Evolutionary conservation across 257 asterid species (phyloP), one percentile per base, ranked within the genome.

Genomic region (Catharanthus roseus): DNA sequence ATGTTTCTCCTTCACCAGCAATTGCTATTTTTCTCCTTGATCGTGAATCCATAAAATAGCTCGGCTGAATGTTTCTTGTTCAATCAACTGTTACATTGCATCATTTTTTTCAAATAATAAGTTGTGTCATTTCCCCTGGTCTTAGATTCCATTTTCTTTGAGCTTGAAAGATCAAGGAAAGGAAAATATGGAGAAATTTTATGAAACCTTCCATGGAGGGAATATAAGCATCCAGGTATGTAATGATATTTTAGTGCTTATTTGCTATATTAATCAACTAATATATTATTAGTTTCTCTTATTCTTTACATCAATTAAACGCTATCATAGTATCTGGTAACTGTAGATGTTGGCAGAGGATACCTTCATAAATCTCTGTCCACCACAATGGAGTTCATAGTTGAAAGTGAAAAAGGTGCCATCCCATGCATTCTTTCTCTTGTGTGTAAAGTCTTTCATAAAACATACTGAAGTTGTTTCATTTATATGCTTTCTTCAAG

Each of bases 161-260:
- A 70, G 72, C 54, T 78, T 91, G 79, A 89, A 84, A 82, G 85
- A 85, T 45, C 82, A 63, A 45, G 86, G 81, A 71, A 85, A 79
- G 70, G 80, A 85, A 69, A 77, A 80, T 76, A 62, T 65, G 80
- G 96, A 86, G 70, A 85, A 75, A 29, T 79, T 87, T 71, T 86
- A 89, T 74, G 97, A 91, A 83, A 91, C 97, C 81, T 91, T 80
- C 77, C 97, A 91, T 78, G 97, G 97, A 61, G 84, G 89, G 64
- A 78, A 89, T 80, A 81, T 89, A 74, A 89, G 86, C 83, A 80
- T 91, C 77, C 97, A 91, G 90, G 97, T 90, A 85, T 53, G 49
- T 15, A 26, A 13, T 42, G 56, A 33, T 16, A 4, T 24, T 54
- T 21, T 53, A 41, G 24, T 38, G 50, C 60, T 65, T 76, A 41